Evolutionary conservation across 768 basidiomycete species (phyloP).

Genomic region (Xerocomellus chrysenteron): DNA sequence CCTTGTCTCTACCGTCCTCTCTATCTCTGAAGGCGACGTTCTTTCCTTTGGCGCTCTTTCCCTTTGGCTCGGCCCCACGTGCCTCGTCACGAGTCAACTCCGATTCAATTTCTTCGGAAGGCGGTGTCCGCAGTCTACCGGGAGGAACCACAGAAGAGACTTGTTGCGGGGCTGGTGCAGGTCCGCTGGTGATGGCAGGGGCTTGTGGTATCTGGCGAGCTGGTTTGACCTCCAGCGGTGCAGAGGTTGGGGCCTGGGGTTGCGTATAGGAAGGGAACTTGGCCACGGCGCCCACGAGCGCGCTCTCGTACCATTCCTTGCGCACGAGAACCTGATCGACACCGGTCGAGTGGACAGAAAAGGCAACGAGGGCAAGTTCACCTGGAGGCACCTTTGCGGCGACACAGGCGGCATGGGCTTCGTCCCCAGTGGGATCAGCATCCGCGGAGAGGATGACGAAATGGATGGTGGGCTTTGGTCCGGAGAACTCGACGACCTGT

Average conservation of each 20-base stretch:
- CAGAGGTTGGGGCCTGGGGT: slow-evolving; percentile 29
- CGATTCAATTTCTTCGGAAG: slow-evolving; percentile 71
- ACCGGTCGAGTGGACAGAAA: slow-evolving; percentile 86
- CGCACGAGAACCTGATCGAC: slow-evolving; percentile 87
- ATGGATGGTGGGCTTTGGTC: slow-evolving; percentile 83
- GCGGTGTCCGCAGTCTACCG: slow-evolving; percentile 61
- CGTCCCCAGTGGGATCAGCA: slow-evolving; percentile 77
- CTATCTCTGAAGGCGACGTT: slow-evolving; percentile 64
- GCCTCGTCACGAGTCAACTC: slow-evolving; percentile 62
- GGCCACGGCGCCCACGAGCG: slow-evolving; percentile 50
- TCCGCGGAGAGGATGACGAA: slow-evolving; percentile 87
- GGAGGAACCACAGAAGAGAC: slow-evolving; percentile 30
- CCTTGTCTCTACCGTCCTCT: slow-evolving; percentile 46
- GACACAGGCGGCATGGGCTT: slow-evolving; percentile 80
- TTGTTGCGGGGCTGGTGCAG: slow-evolving; percentile 14
- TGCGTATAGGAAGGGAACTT: slow-evolving; percentile 58
- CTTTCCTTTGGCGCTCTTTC: slow-evolving; percentile 51
- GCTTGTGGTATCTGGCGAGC: slow-evolving; percentile 30
- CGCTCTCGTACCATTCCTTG: slow-evolving; percentile 82
- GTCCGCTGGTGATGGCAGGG: slow-evolving; percentile 26
- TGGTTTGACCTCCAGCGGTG: slow-evolving; percentile 23
- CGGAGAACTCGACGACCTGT: slow-evolving; percentile 79
- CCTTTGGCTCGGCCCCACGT: slow-evolving; percentile 49
- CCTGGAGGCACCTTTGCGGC: slow-evolving; percentile 77
- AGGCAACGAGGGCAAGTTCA: slow-evolving; percentile 79